phyloP scores from a whole-genome alignment of 106 monocot genomes.

The Triglochin maritima region DNA sequence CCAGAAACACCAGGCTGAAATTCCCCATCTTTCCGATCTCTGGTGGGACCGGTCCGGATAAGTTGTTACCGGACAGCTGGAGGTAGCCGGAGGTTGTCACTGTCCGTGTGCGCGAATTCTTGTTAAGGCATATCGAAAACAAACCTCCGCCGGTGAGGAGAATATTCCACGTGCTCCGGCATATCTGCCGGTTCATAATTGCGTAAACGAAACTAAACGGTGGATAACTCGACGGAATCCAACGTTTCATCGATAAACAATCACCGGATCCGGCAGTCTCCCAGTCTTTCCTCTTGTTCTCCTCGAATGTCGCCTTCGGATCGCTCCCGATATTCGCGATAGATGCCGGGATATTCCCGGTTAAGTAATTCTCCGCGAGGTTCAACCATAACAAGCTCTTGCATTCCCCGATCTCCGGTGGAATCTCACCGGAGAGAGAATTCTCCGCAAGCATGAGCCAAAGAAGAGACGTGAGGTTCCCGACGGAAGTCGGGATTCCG shows the following conservation, averaged over 20 bases:
- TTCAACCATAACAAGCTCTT: conserved; percentile 72
- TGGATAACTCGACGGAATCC: too few species aligned
- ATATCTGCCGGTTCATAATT: conserved; percentile 10
- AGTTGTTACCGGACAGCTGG: conserved; percentile 43
- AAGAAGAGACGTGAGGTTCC: conserved; percentile 54
- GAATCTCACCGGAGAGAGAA: conserved; percentile 46
- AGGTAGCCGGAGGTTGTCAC: conserved; percentile 52
- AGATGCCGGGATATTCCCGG: conserved; percentile 43
- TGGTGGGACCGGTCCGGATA: conserved; percentile 31
- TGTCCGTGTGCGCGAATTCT: conserved; percentile 17
- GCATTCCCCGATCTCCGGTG: conserved; percentile 73
- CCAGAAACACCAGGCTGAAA: conserved; percentile 8
- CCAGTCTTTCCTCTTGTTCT: too few species aligned
- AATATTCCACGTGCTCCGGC: conserved; percentile 41
- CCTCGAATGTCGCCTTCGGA: too few species aligned
- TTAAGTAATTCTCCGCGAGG: conserved; percentile 53
- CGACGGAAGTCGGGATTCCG: conserved; percentile 43
- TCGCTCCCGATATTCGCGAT: conserved; percentile 26
- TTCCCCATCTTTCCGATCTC: conserved; percentile 43
- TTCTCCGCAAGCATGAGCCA: conserved; percentile 78
- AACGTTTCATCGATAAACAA: conserved; percentile 47
- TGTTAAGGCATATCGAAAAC: conserved; percentile 38
- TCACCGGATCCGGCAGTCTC: conserved; percentile 30
- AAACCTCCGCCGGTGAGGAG: conserved; percentile 43
- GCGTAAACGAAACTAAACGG: too few species aligned